A percentile compares a stretch with the other conserved stretches of the same genome.
Conservation (phyloP, 2,329 filamentous ascomycete genomes). For the Microsporum audouinii region DNA sequence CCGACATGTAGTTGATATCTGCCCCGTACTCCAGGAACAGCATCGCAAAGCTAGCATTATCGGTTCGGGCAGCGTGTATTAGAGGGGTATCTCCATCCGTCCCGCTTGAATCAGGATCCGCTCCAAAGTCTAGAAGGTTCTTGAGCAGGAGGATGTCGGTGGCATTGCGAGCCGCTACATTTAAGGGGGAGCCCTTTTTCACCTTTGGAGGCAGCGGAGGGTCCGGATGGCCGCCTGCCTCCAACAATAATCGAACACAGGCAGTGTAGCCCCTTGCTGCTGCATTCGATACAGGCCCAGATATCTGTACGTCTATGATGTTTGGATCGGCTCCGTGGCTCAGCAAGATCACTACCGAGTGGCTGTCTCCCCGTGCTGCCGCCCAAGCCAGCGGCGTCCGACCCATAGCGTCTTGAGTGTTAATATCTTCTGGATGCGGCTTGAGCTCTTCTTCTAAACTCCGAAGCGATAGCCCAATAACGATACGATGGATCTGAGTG, state of each 20-base stretch:
- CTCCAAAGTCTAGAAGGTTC: slow-evolving; percentile 24
- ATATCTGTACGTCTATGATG: slow-evolving; percentile 17
- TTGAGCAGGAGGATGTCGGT: slow-evolving; percentile 22
- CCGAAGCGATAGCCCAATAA: slow-evolving; percentile 17
- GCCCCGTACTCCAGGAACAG: slow-evolving; percentile 28
- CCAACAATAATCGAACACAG: slow-evolving; percentile 20
- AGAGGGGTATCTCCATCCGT: slow-evolving; percentile 24
- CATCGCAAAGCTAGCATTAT: slow-evolving; percentile 23
- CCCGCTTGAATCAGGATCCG: slow-evolving; percentile 20
- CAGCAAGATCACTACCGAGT: slow-evolving; percentile 16
- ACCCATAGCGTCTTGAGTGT: slow-evolving; percentile 18
- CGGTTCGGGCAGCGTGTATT: slow-evolving; percentile 23
- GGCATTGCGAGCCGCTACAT: slow-evolving; percentile 23
- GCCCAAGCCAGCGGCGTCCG: slow-evolving; percentile 21
- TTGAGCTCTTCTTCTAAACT: slow-evolving; percentile 16
- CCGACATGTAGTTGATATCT: slow-evolving; percentile 23
- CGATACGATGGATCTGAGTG: slow-evolving; percentile 17
- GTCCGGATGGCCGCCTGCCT: slow-evolving; percentile 22
- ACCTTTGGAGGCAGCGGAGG: slow-evolving; percentile 18
- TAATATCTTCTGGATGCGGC: slow-evolving; percentile 15
- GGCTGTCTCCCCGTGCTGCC: slow-evolving; percentile 18
- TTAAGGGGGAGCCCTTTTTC: slow-evolving; percentile 23
- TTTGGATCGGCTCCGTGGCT: slow-evolving; percentile 20
- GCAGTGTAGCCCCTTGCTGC: slow-evolving; percentile 15
- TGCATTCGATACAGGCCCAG: slow-evolving; percentile 17